Percentiles rank a stretch among this genome's conserved stretches.
phyloP scores from a whole-genome alignment of 2,329 filamentous ascomycete genomes.

The Penicillium olsonii region DNA sequence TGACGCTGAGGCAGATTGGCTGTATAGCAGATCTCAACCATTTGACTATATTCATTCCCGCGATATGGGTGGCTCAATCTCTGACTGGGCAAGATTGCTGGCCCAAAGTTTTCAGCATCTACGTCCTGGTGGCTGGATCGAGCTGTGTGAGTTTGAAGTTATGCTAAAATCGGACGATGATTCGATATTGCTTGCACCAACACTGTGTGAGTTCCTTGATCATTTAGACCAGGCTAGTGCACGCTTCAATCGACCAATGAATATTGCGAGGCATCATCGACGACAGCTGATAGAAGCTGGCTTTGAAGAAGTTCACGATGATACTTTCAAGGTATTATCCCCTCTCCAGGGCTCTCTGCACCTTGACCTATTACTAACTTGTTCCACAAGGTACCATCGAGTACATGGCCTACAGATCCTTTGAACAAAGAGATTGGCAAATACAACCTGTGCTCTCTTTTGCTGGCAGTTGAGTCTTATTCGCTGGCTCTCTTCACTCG shows the following conservation, averaged over 20 bases:
- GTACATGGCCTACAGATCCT: constrained; percentile 51
- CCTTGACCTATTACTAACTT: background rate
- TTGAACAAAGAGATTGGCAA: constrained; percentile 46
- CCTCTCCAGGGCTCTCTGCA: background rate
- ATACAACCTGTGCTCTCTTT: constrained; percentile 32
- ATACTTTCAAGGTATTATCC: constrained; percentile 43
- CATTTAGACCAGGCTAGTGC: constrained; percentile 31
- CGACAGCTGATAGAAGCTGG: constrained; percentile 53
- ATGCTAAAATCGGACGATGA: constrained; percentile 35
- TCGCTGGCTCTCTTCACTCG: constrained; percentile 34
- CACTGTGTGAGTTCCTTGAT: constrained; percentile 28
- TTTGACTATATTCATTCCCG: constrained; percentile 39
- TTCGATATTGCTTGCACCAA: constrained; percentile 26
- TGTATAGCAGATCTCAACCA: constrained; percentile 23
- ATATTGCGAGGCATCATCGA: constrained; percentile 39
- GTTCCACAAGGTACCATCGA: constrained; percentile 47
- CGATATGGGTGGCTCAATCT: constrained; percentile 35
- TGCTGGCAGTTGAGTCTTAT: constrained; percentile 34
- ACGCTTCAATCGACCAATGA: constrained; percentile 37
- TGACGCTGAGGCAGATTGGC: constrained; percentile 36
- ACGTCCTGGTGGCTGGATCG: constrained; percentile 54
- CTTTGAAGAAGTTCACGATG: constrained; percentile 54
- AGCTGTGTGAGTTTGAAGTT: constrained; percentile 44
- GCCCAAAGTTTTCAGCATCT: constrained; percentile 35
- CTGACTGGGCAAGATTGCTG: constrained; percentile 29